These are phyloP conservation scores for Malus domestica DNA, from an alignment of 306 rosid genomes.

Conservation along the genomic window ASM211411v1 NC_041791.1:12171501-12172000, in stretches of 20 bases:
- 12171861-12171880: not conserved
- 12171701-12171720: not conserved
- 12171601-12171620: not conserved
- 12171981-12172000: no score
- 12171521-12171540: no score
- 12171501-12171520: no score
- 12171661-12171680: constrained; percentile 5
- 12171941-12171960: not conserved
- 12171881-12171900: not conserved
- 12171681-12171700: not conserved
- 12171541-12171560: no score
- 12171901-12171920: not conserved
- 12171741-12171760: not conserved
- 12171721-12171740: no score
- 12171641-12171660: constrained; percentile 2
- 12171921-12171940: not conserved
- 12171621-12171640: not conserved
- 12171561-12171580: not conserved
- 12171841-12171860: not conserved
- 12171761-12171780: not conserved
- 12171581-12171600: not conserved
- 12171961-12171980: no score
- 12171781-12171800: not conserved
- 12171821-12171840: not conserved
- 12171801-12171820: not conserved